A percentile compares a stretch with the other conserved stretches of the same genome.
Conservation (phyloP, 192 early-diverging fungal genomes). For the Irineochytrium annulatum region DNA sequence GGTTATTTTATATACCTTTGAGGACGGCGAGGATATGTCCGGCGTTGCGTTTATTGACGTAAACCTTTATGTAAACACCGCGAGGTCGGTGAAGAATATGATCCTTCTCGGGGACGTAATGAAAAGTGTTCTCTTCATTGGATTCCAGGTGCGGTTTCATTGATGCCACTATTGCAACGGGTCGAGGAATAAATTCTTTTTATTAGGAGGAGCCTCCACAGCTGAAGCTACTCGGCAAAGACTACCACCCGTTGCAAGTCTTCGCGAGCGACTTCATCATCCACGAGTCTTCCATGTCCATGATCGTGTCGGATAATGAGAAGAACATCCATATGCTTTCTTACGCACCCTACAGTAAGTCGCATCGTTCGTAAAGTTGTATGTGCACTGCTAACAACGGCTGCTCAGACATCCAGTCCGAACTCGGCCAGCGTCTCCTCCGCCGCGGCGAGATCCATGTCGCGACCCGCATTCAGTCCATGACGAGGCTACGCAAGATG, state of each 20-base stretch:
- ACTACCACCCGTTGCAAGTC: constrained; percentile 75
- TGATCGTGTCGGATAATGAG: constrained; percentile 80
- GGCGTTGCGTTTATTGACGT: constrained; percentile 95
- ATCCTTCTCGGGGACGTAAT: constrained; percentile 82
- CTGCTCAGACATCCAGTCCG: constrained; percentile 75
- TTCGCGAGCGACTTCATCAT: constrained; percentile 73
- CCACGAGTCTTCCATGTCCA: constrained; percentile 63
- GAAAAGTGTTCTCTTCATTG: constrained; percentile 85
- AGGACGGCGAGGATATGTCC: constrained; percentile 66
- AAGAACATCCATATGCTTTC: constrained; percentile 77
- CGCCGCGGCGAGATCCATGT: constrained; percentile 86
- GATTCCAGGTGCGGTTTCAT: constrained; percentile 70
- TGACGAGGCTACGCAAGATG: constrained; percentile 55
- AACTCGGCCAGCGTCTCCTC: constrained; percentile 82
- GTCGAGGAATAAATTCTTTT: too few species aligned
- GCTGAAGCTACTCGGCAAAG: constrained; percentile 81
- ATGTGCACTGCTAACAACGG: constrained; percentile 4
- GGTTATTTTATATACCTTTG: constrained; percentile 81
- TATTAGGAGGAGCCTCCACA: constrained; percentile 85
- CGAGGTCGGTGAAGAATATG: constrained; percentile 81
- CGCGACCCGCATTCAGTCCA: constrained; percentile 67
- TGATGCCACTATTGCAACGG: not conserved
- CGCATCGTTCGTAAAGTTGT: not conserved
- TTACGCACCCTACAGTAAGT: constrained; percentile 84
- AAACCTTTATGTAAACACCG: constrained; percentile 80